Base-by-base conservation (phyloP, 192 early-diverging fungal genomes). In the Umbelopsis isabellina region DNA sequence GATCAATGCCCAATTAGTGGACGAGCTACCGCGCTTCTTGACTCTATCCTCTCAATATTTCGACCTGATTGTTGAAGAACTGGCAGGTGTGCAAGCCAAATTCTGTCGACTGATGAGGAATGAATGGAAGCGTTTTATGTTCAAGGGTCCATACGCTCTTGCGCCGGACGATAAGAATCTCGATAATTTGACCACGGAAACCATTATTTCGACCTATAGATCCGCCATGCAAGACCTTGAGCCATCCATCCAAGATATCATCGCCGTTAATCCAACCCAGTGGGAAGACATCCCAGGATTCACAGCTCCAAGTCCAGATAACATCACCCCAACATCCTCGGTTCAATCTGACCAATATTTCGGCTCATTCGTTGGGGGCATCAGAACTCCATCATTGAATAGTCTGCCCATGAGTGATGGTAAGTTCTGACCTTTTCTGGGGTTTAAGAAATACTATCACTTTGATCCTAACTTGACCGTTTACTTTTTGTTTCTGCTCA, bases 21-120 rank as follows among this genome's bases (percentile, higher is more conserved):
- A 91, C 55, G 91, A 94, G 61, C 79, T 94, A 7, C 92, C 92
- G 2, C 73, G 74, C 65, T 90, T 93, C 49, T 70, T 89, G 30
- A 68, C 69, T 33, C 71, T 92, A 8, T 83, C 87, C 0, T 73
- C 76, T 1, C 78, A 85, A 68, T 92, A 90, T 73, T 83, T 90
- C 67, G 85, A 89, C 44, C 55, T 86, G 9, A 84, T 91, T 20
- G 71, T 86, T 2, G 78, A 79, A 67, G 82, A 86, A 22, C 83
- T 91, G 70, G 80, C 81, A 12, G 72, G 74, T 45, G 75, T 90
- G 0, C 90, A 92, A 55, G 71, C 81, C 33, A 78, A 52, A 30
- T 82, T 86, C 45, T 82, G 88, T 74, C 49, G 67, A 13, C 79
- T 83, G 16, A 80, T 86, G 52, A 75, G 69, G 18, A 61, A 50